Percentiles rank a stretch among this genome's conserved stretches.
Evolutionary conservation across 169 alveolate species (phyloP).

Genomic region (Sarcocystis neurona): DNA sequence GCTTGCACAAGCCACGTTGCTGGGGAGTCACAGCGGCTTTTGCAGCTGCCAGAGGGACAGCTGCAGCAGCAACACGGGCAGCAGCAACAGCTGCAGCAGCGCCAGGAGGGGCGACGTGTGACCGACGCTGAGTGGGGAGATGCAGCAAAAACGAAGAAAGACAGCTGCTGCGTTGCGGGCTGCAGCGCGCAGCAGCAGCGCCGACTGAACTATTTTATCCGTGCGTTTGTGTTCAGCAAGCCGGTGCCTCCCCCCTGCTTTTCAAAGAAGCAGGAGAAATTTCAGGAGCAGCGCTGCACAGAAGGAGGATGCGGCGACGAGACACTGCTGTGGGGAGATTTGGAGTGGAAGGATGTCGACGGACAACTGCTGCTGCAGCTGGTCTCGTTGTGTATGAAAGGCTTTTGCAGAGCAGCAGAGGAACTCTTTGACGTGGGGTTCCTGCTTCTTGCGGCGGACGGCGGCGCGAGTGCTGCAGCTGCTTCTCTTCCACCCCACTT

Average conservation of each 20-base stretch:
- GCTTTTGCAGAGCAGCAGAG: slow-evolving; percentile 43
- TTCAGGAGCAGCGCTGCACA: no score
- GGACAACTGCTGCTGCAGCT: slow-evolving; percentile 42
- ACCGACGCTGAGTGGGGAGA: no score
- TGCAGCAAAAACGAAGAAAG: no score
- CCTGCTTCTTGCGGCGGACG: slow-evolving; percentile 35
- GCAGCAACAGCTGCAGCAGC: background rate
- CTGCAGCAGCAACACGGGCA: slow-evolving; percentile 15
- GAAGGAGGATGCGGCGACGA: no score
- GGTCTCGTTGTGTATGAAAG: slow-evolving; percentile 48
- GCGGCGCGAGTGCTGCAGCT: slow-evolving; percentile 21
- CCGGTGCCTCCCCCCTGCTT: no score
- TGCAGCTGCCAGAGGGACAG: slow-evolving; percentile 23
- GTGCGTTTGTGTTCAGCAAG: no score
- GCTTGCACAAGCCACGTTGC: no score
- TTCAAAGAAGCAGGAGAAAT: no score
- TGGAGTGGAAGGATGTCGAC: slow-evolving; percentile 48
- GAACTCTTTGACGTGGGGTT: slow-evolving; percentile 4
- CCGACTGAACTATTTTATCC: no score
- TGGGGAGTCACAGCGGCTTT: no score
- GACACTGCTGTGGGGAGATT: slow-evolving; percentile 6
- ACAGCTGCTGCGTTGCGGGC: no score
- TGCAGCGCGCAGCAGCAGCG: no score
- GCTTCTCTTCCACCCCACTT: slow-evolving; percentile 51
- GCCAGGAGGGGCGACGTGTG: slow-evolving; percentile 37